Conservation (phyloP, 2,329 filamentous ascomycete genomes). For the Botrytis elliptica region DNA sequence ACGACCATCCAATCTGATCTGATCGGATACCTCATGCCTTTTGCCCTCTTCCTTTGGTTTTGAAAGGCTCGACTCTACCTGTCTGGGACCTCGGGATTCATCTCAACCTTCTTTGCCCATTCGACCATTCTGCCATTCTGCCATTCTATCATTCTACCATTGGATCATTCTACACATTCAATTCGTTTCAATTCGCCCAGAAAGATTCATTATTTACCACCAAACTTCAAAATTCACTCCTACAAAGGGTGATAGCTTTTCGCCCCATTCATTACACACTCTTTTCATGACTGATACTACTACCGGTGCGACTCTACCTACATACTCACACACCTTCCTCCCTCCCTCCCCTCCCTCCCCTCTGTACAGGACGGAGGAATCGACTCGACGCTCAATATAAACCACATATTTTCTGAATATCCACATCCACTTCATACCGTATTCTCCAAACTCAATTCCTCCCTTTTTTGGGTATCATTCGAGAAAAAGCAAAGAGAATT, state of each 20-base stretch:
- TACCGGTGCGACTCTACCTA: background rate
- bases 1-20: too few relatives aligned
- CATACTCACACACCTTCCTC: background rate
- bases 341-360: background rate
- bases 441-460: background rate
- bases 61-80: background rate
- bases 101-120: background rate
- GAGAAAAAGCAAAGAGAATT: background rate
- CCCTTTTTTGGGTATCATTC: background rate
- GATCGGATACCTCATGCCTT: too few relatives aligned
- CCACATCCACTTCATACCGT: background rate
- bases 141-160: too few relatives aligned
- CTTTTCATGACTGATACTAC: background rate
- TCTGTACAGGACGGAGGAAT: background rate
- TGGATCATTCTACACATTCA: background rate
- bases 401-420: background rate
- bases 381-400: background rate
- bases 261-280: too few relatives aligned
- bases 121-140: too few relatives aligned
- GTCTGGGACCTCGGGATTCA: too few relatives aligned
- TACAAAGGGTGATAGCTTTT: background rate
- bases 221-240: background rate
- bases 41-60: background rate
- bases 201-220: background rate
- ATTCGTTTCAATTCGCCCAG: background rate